Evolutionary conservation across 2,329 filamentous ascomycete genomes (phyloP).

Genomic region (Monosporascus sp.): DNA sequence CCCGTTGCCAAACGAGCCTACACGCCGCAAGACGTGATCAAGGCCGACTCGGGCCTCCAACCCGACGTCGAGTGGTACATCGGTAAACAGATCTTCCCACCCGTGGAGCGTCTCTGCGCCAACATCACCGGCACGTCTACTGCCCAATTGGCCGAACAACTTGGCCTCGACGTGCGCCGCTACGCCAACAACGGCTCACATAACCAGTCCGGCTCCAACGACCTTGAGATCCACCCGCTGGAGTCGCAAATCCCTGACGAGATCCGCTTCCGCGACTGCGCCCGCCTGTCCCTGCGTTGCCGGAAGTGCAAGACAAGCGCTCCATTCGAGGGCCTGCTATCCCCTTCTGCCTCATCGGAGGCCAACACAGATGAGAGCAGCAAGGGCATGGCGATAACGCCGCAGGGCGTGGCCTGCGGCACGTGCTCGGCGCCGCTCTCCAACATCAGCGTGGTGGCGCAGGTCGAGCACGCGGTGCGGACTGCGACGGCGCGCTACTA

Average conservation of each 20-base stretch:
- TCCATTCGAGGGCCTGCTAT: conserved; percentile 69
- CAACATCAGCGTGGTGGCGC: conserved; percentile 72
- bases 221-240: conserved; percentile 77
- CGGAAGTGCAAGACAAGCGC: conserved; percentile 69
- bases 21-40: conserved; percentile 77
- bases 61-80: conserved; percentile 98
- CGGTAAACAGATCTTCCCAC: conserved; percentile 96
- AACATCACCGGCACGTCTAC: conserved; percentile 93
- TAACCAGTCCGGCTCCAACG: conserved; percentile 40
- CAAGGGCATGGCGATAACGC: conserved; percentile 41
- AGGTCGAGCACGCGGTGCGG: conserved; percentile 81
- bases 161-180: conserved; percentile 84
- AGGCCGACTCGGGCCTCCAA: conserved; percentile 66
- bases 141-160: conserved; percentile 81
- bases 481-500: conserved; percentile 79
- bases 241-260: conserved; percentile 93
- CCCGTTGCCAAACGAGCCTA: conserved; percentile 83
- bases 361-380: conserved; percentile 27
- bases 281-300: conserved; percentile 72
- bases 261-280: conserved; percentile 79
- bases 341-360: conserved; percentile 45
- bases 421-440: conserved; percentile 61
- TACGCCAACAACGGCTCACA: conserved; percentile 62
- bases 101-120: conserved; percentile 93
- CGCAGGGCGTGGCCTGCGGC: conserved; percentile 70